phyloP scores from a whole-genome alignment of 495 filamentous ascomycete genomes.

The Rusavskia elegans region DNA sequence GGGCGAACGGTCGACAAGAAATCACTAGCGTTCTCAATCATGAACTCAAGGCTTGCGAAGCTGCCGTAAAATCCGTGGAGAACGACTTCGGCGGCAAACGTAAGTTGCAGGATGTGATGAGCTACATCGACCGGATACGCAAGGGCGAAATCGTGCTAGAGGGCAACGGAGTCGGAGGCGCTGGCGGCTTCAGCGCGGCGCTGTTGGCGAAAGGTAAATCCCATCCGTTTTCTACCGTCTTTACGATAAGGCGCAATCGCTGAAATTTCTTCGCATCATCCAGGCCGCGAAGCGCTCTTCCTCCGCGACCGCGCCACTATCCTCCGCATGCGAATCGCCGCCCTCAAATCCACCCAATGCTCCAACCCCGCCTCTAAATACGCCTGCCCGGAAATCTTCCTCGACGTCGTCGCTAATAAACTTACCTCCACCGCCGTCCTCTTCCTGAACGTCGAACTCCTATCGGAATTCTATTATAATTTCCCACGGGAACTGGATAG shows the following conservation, averaged over 20 bases:
- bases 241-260: slow-evolving; percentile 4
- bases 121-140: slow-evolving; percentile 75
- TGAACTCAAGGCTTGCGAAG: slow-evolving; percentile 70
- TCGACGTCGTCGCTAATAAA: slow-evolving; percentile 92
- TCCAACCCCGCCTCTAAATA: slow-evolving; percentile 63
- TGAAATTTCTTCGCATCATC: background rate
- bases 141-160: slow-evolving; percentile 74
- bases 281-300: slow-evolving; percentile 84
- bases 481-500: slow-evolving; percentile 87
- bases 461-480: slow-evolving; percentile 93
- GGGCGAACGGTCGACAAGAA: slow-evolving; percentile 68
- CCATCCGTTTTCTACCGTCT: slow-evolving; percentile 2
- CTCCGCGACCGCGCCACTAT: slow-evolving; percentile 79
- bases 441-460: slow-evolving; percentile 92
- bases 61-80: slow-evolving; percentile 61
- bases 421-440: slow-evolving; percentile 87
- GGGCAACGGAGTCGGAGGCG: slow-evolving; percentile 65
- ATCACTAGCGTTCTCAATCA: slow-evolving; percentile 60
- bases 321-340: slow-evolving; percentile 74
- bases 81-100: slow-evolving; percentile 56
- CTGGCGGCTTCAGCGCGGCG: slow-evolving; percentile 78
- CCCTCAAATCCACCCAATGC: slow-evolving; percentile 80
- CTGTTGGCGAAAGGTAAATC: slow-evolving; percentile 58
- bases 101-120: slow-evolving; percentile 78
- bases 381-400: slow-evolving; percentile 91